These are phyloP conservation scores for Bacidia rubella DNA, from an alignment of 495 filamentous ascomycete genomes.

Conservation along the genomic window DNA sequence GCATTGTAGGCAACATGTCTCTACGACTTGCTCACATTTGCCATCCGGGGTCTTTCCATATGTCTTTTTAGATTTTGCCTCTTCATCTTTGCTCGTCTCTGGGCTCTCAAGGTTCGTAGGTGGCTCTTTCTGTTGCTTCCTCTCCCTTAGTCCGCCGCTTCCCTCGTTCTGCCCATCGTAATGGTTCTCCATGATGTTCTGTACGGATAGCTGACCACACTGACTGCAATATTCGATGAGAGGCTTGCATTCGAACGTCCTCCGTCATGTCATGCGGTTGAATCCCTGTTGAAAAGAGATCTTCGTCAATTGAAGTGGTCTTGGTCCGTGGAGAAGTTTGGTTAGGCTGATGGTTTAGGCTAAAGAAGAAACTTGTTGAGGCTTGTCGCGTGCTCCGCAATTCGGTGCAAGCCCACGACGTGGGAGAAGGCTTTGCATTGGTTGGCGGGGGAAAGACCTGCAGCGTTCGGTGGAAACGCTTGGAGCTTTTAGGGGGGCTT, in stretches of 20 bases:
- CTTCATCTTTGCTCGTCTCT: slow-evolving; percentile 25
- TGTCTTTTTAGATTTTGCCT: slow-evolving; percentile 49
- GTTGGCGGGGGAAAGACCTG: neutral
- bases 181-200: neutral
- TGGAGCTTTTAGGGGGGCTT: too few relatives aligned
- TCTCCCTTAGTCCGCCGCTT: slow-evolving; percentile 8
- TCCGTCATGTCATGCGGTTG: neutral
- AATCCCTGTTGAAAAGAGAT: neutral
- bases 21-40: too few relatives aligned
- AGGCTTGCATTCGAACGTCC: too few relatives aligned
- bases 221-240: neutral
- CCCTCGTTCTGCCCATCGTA: neutral
- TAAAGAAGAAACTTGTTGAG: neutral
- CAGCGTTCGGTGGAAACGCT: neutral
- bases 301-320: neutral
- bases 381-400: neutral
- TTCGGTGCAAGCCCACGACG: neutral
- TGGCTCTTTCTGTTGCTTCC: slow-evolving; percentile 30
- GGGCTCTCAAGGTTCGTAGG: slow-evolving; percentile 43
- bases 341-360: neutral
- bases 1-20: too few relatives aligned
- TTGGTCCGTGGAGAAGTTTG: neutral
- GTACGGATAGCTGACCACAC: neutral
- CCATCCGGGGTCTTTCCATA: slow-evolving; percentile 89
- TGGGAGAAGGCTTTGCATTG: neutral